Evolutionary conservation across 2,329 filamentous ascomycete genomes (phyloP).

Genomic region (Zymoseptoria passerinii): DNA sequence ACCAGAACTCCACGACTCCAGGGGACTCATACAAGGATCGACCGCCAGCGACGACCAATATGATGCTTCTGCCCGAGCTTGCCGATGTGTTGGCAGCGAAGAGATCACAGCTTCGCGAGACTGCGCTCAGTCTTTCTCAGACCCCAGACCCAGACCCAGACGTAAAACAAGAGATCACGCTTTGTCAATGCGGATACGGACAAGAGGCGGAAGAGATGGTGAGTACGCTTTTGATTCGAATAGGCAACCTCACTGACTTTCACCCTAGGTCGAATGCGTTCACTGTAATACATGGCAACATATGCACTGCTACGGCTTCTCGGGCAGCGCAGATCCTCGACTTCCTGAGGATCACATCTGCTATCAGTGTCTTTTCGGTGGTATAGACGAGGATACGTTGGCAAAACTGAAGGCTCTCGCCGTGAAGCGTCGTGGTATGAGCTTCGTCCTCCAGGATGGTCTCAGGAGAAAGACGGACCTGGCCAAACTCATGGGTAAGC

Average conservation of each 20-base stretch:
- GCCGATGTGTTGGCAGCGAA: conserved; percentile 4
- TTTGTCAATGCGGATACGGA: conserved; percentile 37
- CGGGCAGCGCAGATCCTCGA: conserved; percentile 29
- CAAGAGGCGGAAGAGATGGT: conserved; percentile 37
- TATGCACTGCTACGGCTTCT: conserved; percentile 40
- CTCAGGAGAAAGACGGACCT: conserved; percentile 15
- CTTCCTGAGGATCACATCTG: conserved; percentile 38
- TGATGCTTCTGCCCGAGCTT: conserved; percentile 10
- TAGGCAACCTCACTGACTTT: background rate
- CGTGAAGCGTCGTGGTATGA: conserved; percentile 20
- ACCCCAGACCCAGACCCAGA: conserved; percentile 2
- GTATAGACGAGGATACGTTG: conserved; percentile 11
- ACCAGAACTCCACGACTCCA: background rate
- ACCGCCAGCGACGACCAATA: background rate
- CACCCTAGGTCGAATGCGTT: conserved; percentile 35
- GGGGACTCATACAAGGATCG: background rate
- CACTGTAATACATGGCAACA: conserved; percentile 42
- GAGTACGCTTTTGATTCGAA: conserved; percentile 5
- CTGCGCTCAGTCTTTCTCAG: conserved; percentile 13
- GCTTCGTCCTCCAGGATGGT: conserved; percentile 15
- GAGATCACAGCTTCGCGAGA: conserved; percentile 9
- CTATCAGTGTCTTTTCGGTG: conserved; percentile 35
- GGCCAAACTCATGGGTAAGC: conserved; percentile 14
- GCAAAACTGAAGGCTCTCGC: conserved; percentile 16
- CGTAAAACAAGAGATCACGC: conserved; percentile 18